phyloP scores from a whole-genome alignment of 345 rosid species.

The Citrus hindsii region DNA sequence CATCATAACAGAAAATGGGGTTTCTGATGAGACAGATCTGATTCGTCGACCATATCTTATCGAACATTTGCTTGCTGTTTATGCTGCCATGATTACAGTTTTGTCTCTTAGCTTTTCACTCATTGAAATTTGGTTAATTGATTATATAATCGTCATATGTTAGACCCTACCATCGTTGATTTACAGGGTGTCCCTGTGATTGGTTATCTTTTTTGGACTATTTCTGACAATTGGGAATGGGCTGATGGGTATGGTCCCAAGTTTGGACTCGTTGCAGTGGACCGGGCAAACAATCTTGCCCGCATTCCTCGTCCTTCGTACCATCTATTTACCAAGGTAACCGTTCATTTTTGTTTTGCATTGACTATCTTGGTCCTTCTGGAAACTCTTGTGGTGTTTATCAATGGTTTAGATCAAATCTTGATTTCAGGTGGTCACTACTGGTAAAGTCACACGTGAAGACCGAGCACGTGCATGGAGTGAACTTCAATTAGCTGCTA shows the following conservation, averaged over 20 bases:
- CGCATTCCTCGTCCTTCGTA: slow-evolving; percentile 79
- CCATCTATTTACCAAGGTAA: slow-evolving; percentile 79
- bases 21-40: slow-evolving; percentile 82
- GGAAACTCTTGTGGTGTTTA: neutral
- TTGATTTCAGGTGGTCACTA: slow-evolving; percentile 54
- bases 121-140: slow-evolving; percentile 7
- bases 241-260: slow-evolving; percentile 99
- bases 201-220: slow-evolving; percentile 94
- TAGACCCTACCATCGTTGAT: slow-evolving; percentile 10
- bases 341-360: neutral
- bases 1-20: slow-evolving; percentile 84
- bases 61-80: slow-evolving; percentile 85
- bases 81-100: slow-evolving; percentile 83
- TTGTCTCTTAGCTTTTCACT: slow-evolving; percentile 23
- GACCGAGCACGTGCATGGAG: slow-evolving; percentile 74
- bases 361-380: slow-evolving; percentile 8
- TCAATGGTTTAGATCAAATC: neutral
- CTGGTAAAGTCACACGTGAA: slow-evolving; percentile 58
- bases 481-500: slow-evolving; percentile 67
- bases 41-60: slow-evolving; percentile 82
- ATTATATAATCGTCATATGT: neutral
- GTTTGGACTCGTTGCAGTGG: slow-evolving; percentile 90
- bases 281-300: slow-evolving; percentile 68
- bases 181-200: slow-evolving; percentile 80
- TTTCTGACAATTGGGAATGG: slow-evolving; percentile 99